Base-by-base conservation (phyloP, 1,139 yeast species). In the Candida tropicalis region DNA sequence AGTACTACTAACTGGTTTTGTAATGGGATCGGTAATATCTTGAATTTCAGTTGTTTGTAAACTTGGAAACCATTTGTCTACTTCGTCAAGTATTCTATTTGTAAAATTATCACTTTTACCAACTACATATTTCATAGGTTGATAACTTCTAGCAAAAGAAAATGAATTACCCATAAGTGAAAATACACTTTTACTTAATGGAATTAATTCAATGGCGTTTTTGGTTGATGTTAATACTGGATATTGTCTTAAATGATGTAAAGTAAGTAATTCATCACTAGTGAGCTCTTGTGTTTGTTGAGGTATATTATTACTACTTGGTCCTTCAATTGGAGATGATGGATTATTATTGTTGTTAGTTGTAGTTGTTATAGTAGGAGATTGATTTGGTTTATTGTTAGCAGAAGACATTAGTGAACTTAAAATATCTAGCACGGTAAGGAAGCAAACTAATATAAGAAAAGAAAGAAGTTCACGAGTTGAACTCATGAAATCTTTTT, bases 21-120 rank as follows among this genome's bases (percentile, higher is more conserved):
- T 62, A 40, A 77, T 63, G 1, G 79, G 74, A 40, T 68, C 63
- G 33, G 73, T 67, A 23, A 75, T 54, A 47, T 74, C 74, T 31
- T 63, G 57, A 47, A 65, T 61, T 49, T 71, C 70, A 33, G 68
- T 51, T 0, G 71, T 66, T 50, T 70, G 72, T 43, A 70, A 62
- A 33, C 58, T 51, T 0, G 82, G 66, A 4, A 65, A 51, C 34
- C 54, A 42, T 35, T 54, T 49, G 48, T 78, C 82, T 27, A 77
- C 55, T 39, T 58, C 59, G 29, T 48, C 52, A 47, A 78, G 66
- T 11, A 61, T 51, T 6, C 49, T 45, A 47, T 75, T 73, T 3
- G 68, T 62, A 42, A 63, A 52, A 7, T 27, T 42, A 46, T 70
- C 75, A 32, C 66, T 53, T 11, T 54, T 54, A 29, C 60, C 62